Evolutionary conservation across 176 grass and related monocot species (phyloP).

Genomic region (Aegilops speltoides): DNA sequence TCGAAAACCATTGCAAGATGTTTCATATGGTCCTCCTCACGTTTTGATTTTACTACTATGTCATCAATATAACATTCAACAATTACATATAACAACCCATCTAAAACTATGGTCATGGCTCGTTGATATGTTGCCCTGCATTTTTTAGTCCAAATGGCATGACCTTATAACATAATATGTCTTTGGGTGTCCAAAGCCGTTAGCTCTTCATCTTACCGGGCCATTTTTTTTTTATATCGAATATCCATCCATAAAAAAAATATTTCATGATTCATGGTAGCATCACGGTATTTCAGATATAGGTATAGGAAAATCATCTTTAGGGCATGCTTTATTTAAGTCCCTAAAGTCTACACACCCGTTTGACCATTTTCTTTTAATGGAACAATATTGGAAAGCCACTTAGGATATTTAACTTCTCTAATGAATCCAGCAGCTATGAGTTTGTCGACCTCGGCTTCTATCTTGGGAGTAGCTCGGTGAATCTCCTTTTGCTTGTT

Average conservation of each 20-base stretch:
- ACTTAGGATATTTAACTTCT: background rate
- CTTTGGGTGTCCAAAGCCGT: background rate
- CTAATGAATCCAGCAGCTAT: too few species aligned
- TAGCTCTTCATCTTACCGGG: background rate
- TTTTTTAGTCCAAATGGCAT: too few species aligned
- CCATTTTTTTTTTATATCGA: too few species aligned
- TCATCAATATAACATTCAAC: slow-evolving; percentile 8
- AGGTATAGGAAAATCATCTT: background rate
- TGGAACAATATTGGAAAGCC: background rate
- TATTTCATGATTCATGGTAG: too few species aligned
- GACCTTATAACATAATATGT: too few species aligned
- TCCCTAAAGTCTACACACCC: background rate
- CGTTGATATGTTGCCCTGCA: background rate
- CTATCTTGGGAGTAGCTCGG: background rate
- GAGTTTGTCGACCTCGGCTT: background rate
- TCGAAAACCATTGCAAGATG: background rate
- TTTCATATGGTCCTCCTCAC: background rate
- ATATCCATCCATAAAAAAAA: too few species aligned
- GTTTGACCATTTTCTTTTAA: background rate
- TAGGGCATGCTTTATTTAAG: too few species aligned
- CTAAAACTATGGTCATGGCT: background rate
- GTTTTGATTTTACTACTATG: background rate
- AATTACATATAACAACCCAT: background rate
- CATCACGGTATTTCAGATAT: background rate
- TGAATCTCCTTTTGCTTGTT: background rate